Conservation (phyloP, 768 basidiomycete genomes). For the Hydnum rufescens region DNA sequence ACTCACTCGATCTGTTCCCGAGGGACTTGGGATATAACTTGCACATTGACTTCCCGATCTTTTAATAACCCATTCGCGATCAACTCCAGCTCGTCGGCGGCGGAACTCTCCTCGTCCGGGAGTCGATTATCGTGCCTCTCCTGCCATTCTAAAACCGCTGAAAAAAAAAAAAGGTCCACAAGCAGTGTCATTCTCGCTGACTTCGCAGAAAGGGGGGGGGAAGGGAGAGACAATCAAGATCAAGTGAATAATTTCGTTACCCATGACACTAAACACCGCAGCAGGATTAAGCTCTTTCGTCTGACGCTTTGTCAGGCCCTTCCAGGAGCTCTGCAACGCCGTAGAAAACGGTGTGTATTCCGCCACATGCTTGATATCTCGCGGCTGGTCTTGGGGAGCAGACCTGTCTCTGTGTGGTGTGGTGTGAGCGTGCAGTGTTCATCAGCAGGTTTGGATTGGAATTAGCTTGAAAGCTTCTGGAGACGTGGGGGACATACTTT, state of each 20-base stretch:
- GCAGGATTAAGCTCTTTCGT: conserved; percentile 72
- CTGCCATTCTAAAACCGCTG: conserved; percentile 77
- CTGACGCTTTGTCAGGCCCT: conserved; percentile 44
- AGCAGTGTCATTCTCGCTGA: too few species aligned
- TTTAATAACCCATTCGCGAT: conserved; percentile 43
- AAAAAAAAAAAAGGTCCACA: not conserved
- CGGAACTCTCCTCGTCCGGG: conserved; percentile 26
- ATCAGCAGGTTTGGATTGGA: not conserved
- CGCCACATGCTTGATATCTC: conserved; percentile 38
- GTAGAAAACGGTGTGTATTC: conserved; percentile 43
- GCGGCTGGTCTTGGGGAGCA: conserved; percentile 18
- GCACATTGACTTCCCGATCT: conserved; percentile 48
- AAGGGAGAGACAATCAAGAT: not conserved
- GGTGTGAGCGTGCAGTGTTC: conserved; percentile 2
- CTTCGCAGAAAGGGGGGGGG: too few species aligned
- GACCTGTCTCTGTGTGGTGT: conserved; percentile 42
- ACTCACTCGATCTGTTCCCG: conserved; percentile 41
- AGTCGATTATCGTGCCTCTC: conserved; percentile 32
- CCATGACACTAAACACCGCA: conserved; percentile 47
- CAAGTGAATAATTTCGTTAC: conserved; percentile 28
- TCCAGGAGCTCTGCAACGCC: conserved; percentile 53
- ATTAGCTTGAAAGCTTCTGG: conserved; percentile 3
- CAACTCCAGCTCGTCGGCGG: conserved; percentile 37
- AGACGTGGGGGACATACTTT: conserved; percentile 16
- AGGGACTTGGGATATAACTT: conserved; percentile 38